Evolutionary conservation across 768 basidiomycete species (phyloP).

Genomic region (Lactarius pseudohatsudake): DNA sequence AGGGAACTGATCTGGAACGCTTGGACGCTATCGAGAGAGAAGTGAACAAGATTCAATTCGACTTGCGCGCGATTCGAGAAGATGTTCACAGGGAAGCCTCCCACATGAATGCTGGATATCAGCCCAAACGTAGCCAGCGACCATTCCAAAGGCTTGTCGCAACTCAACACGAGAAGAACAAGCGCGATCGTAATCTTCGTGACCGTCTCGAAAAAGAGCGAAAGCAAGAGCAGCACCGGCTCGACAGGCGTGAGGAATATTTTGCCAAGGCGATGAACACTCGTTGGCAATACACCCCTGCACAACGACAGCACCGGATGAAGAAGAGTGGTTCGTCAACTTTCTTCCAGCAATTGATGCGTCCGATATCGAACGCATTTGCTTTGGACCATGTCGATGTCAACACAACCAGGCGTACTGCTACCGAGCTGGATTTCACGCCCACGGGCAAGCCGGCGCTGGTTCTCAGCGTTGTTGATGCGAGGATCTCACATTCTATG

Average conservation of each 20-base stretch:
- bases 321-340: conserved; percentile 86
- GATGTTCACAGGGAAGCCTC: conserved; percentile 67
- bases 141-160: conserved; percentile 67
- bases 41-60: conserved; percentile 58
- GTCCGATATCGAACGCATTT: conserved; percentile 87
- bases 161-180: conserved; percentile 77
- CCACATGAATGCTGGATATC: conserved; percentile 45
- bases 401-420: conserved; percentile 50
- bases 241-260: conserved; percentile 73
- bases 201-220: conserved; percentile 74
- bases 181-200: conserved; percentile 69
- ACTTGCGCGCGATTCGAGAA: conserved; percentile 71
- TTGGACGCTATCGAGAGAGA: conserved; percentile 76
- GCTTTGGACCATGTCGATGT: conserved; percentile 57
- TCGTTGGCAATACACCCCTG: conserved; percentile 49
- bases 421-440: conserved; percentile 73
- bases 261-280: conserved; percentile 70
- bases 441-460: conserved; percentile 72
- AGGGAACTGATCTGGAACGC: conserved; percentile 70
- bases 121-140: conserved; percentile 54
- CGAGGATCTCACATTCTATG: conserved; percentile 65
- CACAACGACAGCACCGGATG: conserved; percentile 74
- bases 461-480: conserved; percentile 72
- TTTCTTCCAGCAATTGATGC: conserved; percentile 81
- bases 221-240: conserved; percentile 66